Base-by-base conservation (phyloP, 2,329 filamentous ascomycete species). In the Lasiodiplodia theobromae region DNA sequence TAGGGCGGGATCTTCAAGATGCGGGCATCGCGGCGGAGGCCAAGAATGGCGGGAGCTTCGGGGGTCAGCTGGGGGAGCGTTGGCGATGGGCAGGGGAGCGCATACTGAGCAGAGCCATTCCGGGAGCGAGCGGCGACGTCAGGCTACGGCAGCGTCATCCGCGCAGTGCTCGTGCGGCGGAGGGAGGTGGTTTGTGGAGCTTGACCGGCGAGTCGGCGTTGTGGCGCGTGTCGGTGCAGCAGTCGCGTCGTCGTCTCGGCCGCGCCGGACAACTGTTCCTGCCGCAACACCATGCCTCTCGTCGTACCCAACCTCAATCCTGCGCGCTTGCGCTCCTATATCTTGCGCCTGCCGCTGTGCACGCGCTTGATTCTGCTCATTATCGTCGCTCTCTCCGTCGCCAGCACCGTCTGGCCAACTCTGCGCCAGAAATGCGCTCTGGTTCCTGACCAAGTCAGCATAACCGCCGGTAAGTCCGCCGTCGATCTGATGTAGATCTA, bases 1-100 rank as follows among this genome's bases (percentile, higher is more conserved):
- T 96, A 95, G 16, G 94, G 93, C 51, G 95, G 94, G 21, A 97
- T 82, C 82, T 92, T 92, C 71, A 96, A 88, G 69, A 97, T 84
- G 72, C 92, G 88, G 74, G 92, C 91, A 79, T 97, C 92, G 80
- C 89, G 89, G 77, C 93, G 91, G 76, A 97, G 84, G 74, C 87
- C 87, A 74, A 92, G 82, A 71, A 90, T 84, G 74, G 90, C 82
- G 74, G 84, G 83, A 82, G 74, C 71, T 75, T 44, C 62, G 47
- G 58, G 44, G 28, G 69, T 75, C 69, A 78, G 73, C 69, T 34
- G 44, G 12, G 51, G 18, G 18, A 14, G 44, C 68, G 77, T 72
- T 68, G 49, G 14, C 44, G 49, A 34, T 8, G 40, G 16, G n/a
- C 53, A 23, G 40, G 56, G 14, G 54, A 21, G 40, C 31, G 71